These are phyloP conservation scores for Cudoniella acicularis DNA, from an alignment of 495 filamentous ascomycete species.

Conservation along the genomic window DNA sequence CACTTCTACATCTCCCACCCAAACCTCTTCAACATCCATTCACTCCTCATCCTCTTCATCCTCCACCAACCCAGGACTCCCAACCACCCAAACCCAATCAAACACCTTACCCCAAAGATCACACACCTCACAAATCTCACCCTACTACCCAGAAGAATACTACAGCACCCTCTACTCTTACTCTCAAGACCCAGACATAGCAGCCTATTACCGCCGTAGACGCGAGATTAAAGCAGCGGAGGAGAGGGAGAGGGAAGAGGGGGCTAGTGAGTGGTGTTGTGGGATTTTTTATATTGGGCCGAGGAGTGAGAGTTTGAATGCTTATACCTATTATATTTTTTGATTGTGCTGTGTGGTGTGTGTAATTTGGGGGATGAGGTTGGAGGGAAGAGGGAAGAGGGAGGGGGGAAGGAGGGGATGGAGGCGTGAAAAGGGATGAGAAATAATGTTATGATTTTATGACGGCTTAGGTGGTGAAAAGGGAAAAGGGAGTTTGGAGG, in stretches of 20 bases:
- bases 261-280: constrained; percentile 7
- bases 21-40: constrained; percentile 22
- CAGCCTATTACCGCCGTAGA: not conserved
- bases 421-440: not conserved
- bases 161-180: too few relatives aligned
- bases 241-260: constrained; percentile 4
- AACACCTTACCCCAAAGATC: not conserved
- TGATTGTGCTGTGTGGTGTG: too few relatives aligned
- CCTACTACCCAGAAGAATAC: not conserved
- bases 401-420: not conserved
- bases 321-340: constrained; percentile 1
- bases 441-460: too few relatives aligned
- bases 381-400: not conserved
- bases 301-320: not conserved
- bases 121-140: too few relatives aligned
- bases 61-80: not conserved
- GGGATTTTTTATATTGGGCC: constrained; percentile 13
- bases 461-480: too few relatives aligned
- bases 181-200: not conserved
- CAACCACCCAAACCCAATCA: not conserved
- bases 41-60: not conserved
- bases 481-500: too few relatives aligned
- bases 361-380: not conserved
- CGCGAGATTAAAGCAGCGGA: too few relatives aligned
- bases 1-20: constrained; percentile 15